Base-by-base conservation (phyloP, 805 yeast genomes). In the Brettanomyces nanus region DNA sequence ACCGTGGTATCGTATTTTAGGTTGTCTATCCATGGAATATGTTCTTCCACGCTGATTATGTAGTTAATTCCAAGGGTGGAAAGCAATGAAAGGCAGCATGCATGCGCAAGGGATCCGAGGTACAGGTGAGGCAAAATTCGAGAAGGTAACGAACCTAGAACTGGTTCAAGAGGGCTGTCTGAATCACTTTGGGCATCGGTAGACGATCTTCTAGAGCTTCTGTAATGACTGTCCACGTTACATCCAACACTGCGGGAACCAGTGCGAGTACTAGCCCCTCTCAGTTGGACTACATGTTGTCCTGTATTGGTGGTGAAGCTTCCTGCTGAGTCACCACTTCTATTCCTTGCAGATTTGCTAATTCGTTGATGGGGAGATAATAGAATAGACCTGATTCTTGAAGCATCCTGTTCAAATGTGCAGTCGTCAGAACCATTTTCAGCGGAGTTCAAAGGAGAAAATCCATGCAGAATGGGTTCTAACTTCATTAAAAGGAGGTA, bases 41-140 rank as follows among this genome's bases (percentile, higher is more conserved):
- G 62, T 49, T 90, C 97, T 2, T 97, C 97, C 7, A 90, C 96
- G 2, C 92, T 80, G 11, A 90, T 78, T 10, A 90, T 70, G 40
- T 83, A 74, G 14, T 68, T 71, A 40, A 90, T 85, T 0, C 85
- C 86, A 10, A 90, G 60, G 39, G 69, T 69, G 21, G 63, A 58
- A 38, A 90, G 62, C 45, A 90, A 58, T 3, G 75, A 72, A 5
- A 80, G 68, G 45, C 78, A 74, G 40, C 77, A 77, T 4, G 97
- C 97, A 61, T 90, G 96, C 33, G 62, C 72, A 38, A 87, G 63
- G 3, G 92, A 80, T 1, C 97, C 97, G 37, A 90, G 64, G 52
- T 87, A 90, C 43, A 90, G 58, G 57, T 89, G 89, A 1, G 90
- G 84, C 37, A 89, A 59, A 4, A 90, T 80, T 37, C 84, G 64